Conservation (phyloP, 352 stramenopile species). For the Peronosclerospora sorghi region DNA sequence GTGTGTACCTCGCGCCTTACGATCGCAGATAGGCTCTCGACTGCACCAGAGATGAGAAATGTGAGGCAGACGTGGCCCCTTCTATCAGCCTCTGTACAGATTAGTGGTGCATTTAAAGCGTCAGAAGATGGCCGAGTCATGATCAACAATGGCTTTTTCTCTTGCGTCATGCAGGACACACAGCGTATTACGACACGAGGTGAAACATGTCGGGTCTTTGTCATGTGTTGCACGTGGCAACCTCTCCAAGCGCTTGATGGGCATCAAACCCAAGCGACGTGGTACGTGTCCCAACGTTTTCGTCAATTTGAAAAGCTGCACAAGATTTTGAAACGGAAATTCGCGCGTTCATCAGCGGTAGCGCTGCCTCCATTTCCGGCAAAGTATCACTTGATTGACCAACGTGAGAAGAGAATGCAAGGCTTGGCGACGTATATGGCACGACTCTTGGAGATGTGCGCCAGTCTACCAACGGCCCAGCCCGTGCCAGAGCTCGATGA, state of each 20-base stretch:
- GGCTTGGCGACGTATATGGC: constrained; percentile 23
- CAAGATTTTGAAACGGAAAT: constrained; percentile 18
- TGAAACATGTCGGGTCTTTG: constrained; percentile 21
- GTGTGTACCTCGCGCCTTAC: constrained; percentile 22
- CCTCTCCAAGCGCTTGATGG: constrained; percentile 1
- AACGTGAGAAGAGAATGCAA: constrained; percentile 25
- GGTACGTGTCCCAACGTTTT: constrained; percentile 37
- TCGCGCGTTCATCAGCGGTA: constrained; percentile 9
- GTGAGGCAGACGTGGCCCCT: constrained; percentile 2
- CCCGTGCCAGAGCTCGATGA: constrained; percentile 25
- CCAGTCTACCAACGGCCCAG: constrained; percentile 16
- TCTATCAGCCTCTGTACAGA: constrained; percentile 8
- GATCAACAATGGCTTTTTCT: constrained; percentile 23
- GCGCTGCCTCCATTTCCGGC: constrained; percentile 27
- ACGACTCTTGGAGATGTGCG: constrained; percentile 25
- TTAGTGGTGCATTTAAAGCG: constrained; percentile 9
- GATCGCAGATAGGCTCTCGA: constrained; percentile 9
- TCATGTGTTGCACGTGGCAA: constrained; percentile 28
- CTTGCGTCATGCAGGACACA: constrained; percentile 20
- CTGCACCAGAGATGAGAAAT: background rate
- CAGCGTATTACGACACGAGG: constrained; percentile 15
- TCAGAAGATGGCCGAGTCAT: constrained; percentile 17
- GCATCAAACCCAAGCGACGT: constrained; percentile 10
- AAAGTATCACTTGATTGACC: constrained; percentile 26
- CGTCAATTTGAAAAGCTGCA: constrained; percentile 33